These are phyloP conservation scores for Sporobolus alterniflorus DNA, from an alignment of 202 grass and related monocot species.

Conservation along the genomic window DNA sequence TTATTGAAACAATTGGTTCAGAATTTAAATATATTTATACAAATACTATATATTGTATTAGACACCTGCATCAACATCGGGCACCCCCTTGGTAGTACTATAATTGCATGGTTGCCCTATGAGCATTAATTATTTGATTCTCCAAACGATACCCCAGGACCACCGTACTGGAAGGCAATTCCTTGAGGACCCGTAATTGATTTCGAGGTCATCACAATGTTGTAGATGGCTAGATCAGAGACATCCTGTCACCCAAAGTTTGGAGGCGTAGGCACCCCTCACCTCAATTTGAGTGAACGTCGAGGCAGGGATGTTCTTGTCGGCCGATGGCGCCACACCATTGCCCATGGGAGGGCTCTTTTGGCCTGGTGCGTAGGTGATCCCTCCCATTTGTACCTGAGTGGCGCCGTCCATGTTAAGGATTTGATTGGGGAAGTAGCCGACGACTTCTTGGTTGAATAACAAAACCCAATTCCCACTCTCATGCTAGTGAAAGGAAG, in stretches of 20 bases:
- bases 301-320: not conserved
- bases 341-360: not conserved
- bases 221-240: not conserved
- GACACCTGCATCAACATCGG: too few species aligned
- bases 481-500: not conserved
- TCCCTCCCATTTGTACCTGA: not conserved
- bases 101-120: too few species aligned
- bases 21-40: too few species aligned
- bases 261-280: not conserved
- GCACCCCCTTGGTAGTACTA: too few species aligned
- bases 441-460: not conserved
- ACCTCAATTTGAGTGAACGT: not conserved
- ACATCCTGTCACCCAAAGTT: not conserved
- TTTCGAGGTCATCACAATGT: not conserved
- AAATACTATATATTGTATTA: too few species aligned
- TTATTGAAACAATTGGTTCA: too few species aligned
- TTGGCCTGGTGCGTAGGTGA: not conserved
- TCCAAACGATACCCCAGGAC: too few species aligned
- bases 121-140: too few species aligned
- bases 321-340: not conserved
- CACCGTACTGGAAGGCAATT: not conserved
- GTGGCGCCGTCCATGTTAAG: not conserved
- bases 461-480: not conserved
- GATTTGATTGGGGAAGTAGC: constrained; percentile 14
- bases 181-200: not conserved